phyloP scores from a whole-genome alignment of 805 yeast genomes.

The Saccharomyces jurei region DNA sequence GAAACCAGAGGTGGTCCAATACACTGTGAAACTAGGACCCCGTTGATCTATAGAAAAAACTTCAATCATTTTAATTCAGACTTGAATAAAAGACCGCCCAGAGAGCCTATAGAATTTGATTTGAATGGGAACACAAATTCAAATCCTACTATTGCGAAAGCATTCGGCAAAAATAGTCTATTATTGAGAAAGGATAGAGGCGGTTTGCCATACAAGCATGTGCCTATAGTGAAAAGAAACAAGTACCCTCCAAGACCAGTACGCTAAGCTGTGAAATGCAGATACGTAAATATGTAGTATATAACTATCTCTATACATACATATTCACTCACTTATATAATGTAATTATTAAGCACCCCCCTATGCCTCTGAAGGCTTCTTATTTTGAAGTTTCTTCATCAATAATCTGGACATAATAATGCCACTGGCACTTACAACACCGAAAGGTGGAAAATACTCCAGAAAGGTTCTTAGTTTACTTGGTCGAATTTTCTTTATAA shows the following conservation, averaged over 20 bases:
- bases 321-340: background rate
- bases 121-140: constrained; percentile 4
- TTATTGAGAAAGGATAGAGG: constrained; percentile 29
- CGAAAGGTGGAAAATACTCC: constrained; percentile 38
- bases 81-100: constrained; percentile 20
- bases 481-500: constrained; percentile 36
- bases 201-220: constrained; percentile 29
- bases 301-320: background rate
- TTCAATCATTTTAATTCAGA: constrained; percentile 22
- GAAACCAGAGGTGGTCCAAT: constrained; percentile 26
- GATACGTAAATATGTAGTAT: background rate
- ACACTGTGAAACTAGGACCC: constrained; percentile 18
- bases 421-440: constrained; percentile 27
- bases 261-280: background rate
- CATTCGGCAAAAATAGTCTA: constrained; percentile 29
- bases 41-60: constrained; percentile 18
- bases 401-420: constrained; percentile 21
- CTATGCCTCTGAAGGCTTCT: background rate
- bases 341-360: background rate
- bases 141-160: constrained; percentile 25
- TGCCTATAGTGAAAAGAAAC: constrained; percentile 26
- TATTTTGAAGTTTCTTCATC: constrained; percentile 2
- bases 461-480: constrained; percentile 20
- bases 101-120: constrained; percentile 22
- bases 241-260: constrained; percentile 23